Percentiles rank a stretch among this genome's conserved stretches.
These are phyloP conservation scores for Galerina sulciceps DNA, from an alignment of 768 basidiomycete species.

Conservation along the genomic window DNA sequence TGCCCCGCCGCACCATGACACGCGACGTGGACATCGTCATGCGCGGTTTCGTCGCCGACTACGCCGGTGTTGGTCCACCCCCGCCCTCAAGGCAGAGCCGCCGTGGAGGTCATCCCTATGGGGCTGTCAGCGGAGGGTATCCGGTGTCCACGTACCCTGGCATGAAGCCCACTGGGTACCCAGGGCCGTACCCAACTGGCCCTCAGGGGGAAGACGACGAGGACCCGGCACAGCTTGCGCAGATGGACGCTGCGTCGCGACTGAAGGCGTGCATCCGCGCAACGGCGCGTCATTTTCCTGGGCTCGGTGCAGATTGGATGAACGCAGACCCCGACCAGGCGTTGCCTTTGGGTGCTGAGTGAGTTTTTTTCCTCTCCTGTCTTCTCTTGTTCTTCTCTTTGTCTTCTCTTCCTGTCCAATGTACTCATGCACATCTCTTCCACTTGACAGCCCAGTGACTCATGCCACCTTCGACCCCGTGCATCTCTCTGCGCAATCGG, in stretches of 20 bases:
- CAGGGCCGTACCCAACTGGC: neutral
- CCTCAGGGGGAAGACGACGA: neutral
- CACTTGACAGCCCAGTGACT: constrained; percentile 21
- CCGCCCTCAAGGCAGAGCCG: neutral
- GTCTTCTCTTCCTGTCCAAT: neutral
- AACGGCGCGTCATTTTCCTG: constrained; percentile 51
- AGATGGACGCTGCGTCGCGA: constrained; percentile 53
- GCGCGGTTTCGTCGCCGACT: constrained; percentile 63
- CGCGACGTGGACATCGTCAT: constrained; percentile 72
- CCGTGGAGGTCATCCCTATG: neutral
- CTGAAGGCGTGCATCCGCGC: constrained; percentile 58
- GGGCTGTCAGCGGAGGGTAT: too few relatives aligned
- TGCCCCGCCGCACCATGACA: constrained; percentile 53
- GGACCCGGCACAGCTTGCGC: neutral
- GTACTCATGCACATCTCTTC: neutral
- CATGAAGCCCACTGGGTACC: neutral
- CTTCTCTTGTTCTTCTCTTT: neutral
- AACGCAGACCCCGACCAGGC: constrained; percentile 76
- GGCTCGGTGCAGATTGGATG: constrained; percentile 75
- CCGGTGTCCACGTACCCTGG: too few relatives aligned
- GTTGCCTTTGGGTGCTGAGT: constrained; percentile 68
- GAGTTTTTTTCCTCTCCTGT: constrained; percentile 29
- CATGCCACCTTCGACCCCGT: constrained; percentile 60
- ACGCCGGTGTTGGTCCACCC: constrained; percentile 44
- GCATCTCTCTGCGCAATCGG: constrained; percentile 52